Conservation (phyloP, 805 yeast genomes). For the Cyberlindnera saturnus region DNA sequence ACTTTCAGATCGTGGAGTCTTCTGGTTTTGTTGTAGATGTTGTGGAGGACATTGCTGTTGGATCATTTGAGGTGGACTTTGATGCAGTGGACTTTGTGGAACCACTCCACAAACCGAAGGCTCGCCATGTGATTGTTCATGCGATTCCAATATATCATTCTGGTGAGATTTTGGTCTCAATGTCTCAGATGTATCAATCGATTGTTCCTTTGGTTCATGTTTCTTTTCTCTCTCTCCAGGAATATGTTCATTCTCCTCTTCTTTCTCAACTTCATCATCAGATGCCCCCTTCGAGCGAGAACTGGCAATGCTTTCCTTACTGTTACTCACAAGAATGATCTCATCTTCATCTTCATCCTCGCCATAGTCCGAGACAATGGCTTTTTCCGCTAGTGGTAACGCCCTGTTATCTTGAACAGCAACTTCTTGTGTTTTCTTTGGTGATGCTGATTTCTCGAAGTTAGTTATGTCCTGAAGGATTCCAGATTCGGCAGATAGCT, state of each 20-base stretch:
- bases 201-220: background rate
- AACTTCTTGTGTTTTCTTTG: constrained; percentile 2
- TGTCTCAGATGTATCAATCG: background rate
- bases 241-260: background rate
- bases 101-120: background rate
- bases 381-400: background rate
- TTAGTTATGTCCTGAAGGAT: constrained; percentile 13
- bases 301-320: constrained; percentile 5
- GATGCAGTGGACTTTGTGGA: no score
- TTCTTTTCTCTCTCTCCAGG: no score
- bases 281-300: background rate
- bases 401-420: background rate
- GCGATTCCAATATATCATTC: background rate
- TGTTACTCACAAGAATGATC: constrained; percentile 20
- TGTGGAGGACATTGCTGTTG: no score
- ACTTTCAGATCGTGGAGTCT: no score
- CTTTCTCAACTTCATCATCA: background rate
- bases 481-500: background rate
- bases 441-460: constrained; percentile 5
- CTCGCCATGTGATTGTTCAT: background rate
- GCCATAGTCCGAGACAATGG: background rate
- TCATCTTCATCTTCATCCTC: constrained; percentile 13
- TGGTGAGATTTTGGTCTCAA: background rate
- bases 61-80: no score
- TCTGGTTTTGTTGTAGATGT: no score